Conservation (phyloP, 148 eudicot genomes). For the Amaranthus hypochondriacus region DNA sequence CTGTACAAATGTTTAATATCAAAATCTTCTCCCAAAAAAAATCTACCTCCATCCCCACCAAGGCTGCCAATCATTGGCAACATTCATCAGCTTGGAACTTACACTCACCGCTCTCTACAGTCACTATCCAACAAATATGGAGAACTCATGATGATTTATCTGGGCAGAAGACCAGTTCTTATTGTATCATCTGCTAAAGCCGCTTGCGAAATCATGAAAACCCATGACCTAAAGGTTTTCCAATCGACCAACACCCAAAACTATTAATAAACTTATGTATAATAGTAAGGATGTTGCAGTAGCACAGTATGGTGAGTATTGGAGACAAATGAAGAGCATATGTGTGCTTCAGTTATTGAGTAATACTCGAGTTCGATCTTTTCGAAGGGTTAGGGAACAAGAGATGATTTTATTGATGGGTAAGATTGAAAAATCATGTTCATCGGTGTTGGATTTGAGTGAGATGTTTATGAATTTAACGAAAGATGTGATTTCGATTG, state of each 20-base stretch:
- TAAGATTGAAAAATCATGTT: conserved; percentile 4
- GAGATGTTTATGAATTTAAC: conserved; percentile 25
- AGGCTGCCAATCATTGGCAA: conserved; percentile 36
- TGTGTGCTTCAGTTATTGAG: conserved; percentile 32
- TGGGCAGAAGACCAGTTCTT: conserved; percentile 24
- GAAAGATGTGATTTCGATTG: conserved; percentile 27
- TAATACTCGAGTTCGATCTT: conserved; percentile 29
- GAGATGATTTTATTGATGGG: conserved; percentile 23
- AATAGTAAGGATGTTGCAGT: conserved; percentile 23
- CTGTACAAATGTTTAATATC: conserved; percentile 22
- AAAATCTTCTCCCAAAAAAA: not conserved
- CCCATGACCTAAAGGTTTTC: conserved; percentile 32
- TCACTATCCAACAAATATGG: conserved; percentile 30
- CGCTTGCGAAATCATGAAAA: conserved; percentile 39
- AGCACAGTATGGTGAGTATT: conserved; percentile 38
- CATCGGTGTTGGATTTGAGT: conserved; percentile 19
- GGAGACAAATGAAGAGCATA: conserved; percentile 42
- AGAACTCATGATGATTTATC: conserved; percentile 30
- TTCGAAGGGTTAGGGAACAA: conserved; percentile 18
- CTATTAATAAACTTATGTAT: conserved; percentile 20
- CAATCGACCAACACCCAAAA: conserved; percentile 19
- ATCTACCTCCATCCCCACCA: conserved; percentile 32
- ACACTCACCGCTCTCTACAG: conserved; percentile 29
- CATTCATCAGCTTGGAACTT: conserved; percentile 32
- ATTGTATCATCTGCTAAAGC: conserved; percentile 33